Conservation (phyloP, 2,329 filamentous ascomycete genomes). For the Hymenoscyphus occultus region DNA sequence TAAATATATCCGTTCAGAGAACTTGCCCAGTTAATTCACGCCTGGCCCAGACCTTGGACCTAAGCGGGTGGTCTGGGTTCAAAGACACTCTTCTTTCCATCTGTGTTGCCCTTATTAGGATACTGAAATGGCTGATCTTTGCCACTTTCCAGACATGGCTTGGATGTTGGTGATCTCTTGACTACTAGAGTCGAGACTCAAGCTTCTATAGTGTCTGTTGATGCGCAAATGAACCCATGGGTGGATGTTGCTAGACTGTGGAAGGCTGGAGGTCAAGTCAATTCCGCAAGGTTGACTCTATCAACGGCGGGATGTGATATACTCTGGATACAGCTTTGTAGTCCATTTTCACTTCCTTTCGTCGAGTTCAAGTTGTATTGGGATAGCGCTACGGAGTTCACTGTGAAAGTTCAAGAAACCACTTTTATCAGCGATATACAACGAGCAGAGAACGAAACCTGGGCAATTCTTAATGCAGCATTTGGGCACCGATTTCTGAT, state of each 20-base stretch:
- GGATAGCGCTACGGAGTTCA: constrained; percentile 29
- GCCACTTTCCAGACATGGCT: constrained; percentile 47
- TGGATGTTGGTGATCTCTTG: constrained; percentile 42
- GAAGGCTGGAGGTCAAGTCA: constrained; percentile 62
- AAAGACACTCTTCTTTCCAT: neutral
- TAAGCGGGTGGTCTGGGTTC: neutral
- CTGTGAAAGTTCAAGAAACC: constrained; percentile 46
- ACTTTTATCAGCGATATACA: constrained; percentile 44
- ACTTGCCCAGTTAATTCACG: neutral
- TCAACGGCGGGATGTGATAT: constrained; percentile 41
- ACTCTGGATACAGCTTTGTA: constrained; percentile 19
- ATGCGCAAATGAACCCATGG: constrained; percentile 40
- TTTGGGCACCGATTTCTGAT: constrained; percentile 28
- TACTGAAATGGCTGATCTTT: constrained; percentile 37
- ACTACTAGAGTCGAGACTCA: constrained; percentile 54
- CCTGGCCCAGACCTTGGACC: neutral
- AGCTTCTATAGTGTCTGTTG: constrained; percentile 37
- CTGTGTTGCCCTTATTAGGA: neutral
- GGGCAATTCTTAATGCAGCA: constrained; percentile 23
- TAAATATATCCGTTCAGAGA: neutral
- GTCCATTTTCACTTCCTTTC: constrained; percentile 24
- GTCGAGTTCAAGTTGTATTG: constrained; percentile 31
- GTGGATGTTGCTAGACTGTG: constrained; percentile 35
- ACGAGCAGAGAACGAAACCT: constrained; percentile 23
- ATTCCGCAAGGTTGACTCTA: constrained; percentile 62